These are phyloP conservation scores for Penicillium coprophilum DNA, from an alignment of 495 filamentous ascomycete genomes.

Conservation along the genomic window DNA sequence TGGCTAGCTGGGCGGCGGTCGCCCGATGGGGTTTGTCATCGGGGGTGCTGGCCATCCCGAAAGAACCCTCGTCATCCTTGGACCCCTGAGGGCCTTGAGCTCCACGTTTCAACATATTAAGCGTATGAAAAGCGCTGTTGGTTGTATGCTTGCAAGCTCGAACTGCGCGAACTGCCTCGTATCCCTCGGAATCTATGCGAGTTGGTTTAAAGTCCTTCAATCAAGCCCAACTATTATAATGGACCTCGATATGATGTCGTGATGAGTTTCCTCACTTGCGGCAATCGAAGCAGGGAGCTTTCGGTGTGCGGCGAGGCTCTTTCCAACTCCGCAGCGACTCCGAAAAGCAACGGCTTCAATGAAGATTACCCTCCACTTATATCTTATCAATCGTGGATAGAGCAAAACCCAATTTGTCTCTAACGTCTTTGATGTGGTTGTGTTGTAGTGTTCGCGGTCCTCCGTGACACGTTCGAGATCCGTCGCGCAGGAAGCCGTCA, in stretches of 20 bases:
- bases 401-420: slow-evolving; percentile 16
- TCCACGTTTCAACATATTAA: slow-evolving; percentile 41
- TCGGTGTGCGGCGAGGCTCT: slow-evolving; percentile 6
- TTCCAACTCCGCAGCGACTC: slow-evolving; percentile 7
- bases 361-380: neutral
- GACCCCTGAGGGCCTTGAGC: slow-evolving; percentile 39
- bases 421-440: slow-evolving; percentile 7
- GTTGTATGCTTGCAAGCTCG: slow-evolving; percentile 7
- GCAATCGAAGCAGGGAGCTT: slow-evolving; percentile 5
- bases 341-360: neutral
- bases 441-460: slow-evolving; percentile 11
- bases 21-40: slow-evolving; percentile 50
- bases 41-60: slow-evolving; percentile 45
- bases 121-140: neutral
- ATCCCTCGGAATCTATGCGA: slow-evolving; percentile 13
- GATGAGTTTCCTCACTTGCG: slow-evolving; percentile 1
- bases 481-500: slow-evolving; percentile 22
- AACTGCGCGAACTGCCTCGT: slow-evolving; percentile 1
- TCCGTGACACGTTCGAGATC: slow-evolving; percentile 30
- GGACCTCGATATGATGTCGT: neutral
- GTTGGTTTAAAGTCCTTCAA: neutral
- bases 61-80: slow-evolving; percentile 31
- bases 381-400: neutral
- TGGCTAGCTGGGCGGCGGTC: slow-evolving; percentile 53
- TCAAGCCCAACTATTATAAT: slow-evolving; percentile 5